phyloP scores from a whole-genome alignment of 2,329 filamentous ascomycete genomes.

The Mariannaea sp. region DNA sequence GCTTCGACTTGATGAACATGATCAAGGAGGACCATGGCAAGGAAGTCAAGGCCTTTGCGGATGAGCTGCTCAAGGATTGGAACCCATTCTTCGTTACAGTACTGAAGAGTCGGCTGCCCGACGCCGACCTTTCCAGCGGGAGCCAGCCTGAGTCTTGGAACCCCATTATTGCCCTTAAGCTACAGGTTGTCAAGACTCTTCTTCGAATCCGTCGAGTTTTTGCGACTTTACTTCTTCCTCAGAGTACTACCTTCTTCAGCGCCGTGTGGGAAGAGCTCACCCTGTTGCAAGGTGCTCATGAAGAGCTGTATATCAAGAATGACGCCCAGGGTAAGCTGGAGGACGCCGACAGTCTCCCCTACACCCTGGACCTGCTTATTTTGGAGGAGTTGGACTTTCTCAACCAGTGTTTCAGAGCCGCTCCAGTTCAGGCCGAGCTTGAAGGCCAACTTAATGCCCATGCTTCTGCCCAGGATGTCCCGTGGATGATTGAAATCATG shows the following conservation, averaged over 20 bases:
- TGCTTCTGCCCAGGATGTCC: slow-evolving; percentile 63
- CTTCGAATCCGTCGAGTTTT: slow-evolving; percentile 89
- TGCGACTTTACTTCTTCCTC: slow-evolving; percentile 77
- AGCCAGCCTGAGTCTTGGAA: slow-evolving; percentile 72
- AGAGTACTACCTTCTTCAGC: slow-evolving; percentile 82
- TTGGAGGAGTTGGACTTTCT: slow-evolving; percentile 95
- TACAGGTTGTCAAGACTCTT: slow-evolving; percentile 92
- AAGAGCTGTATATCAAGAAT: slow-evolving; percentile 82
- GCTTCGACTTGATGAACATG: slow-evolving; percentile 96
- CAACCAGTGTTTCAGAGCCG: slow-evolving; percentile 85
- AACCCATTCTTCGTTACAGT: slow-evolving; percentile 84
- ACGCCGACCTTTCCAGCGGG: slow-evolving; percentile 55
- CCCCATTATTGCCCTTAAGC: slow-evolving; percentile 81
- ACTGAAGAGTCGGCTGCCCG: slow-evolving; percentile 76
- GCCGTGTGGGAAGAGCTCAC: slow-evolving; percentile 89
- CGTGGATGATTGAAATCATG: slow-evolving; percentile 88
- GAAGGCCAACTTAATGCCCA: slow-evolving; percentile 73
- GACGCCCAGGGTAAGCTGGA: slow-evolving; percentile 87
- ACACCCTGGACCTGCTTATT: slow-evolving; percentile 91
- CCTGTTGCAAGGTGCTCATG: slow-evolving; percentile 72
- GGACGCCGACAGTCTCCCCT: slow-evolving; percentile 88
- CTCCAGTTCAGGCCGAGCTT: slow-evolving; percentile 88
- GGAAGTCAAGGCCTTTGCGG: slow-evolving; percentile 86
- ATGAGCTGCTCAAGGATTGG: slow-evolving; percentile 83
- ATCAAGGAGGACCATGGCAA: slow-evolving; percentile 90